phyloP scores from a whole-genome alignment of 1,284 basidiomycete genomes.

The Mycena citricolor region DNA sequence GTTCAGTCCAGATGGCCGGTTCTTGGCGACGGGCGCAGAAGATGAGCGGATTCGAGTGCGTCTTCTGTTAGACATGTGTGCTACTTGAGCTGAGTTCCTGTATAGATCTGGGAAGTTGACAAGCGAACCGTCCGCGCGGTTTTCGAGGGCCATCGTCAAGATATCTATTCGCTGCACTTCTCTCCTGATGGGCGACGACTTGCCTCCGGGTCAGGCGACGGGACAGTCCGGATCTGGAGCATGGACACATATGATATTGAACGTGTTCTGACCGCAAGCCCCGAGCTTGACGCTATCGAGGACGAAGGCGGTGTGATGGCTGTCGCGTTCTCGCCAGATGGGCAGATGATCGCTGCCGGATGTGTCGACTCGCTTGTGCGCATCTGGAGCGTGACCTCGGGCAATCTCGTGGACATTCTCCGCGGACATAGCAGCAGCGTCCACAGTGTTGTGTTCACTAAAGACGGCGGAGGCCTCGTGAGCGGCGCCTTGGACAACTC shows the following conservation, averaged over 20 bases:
- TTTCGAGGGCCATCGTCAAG: conserved; percentile 82
- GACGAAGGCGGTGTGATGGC: conserved; percentile 30
- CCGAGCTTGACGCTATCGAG: conserved; percentile 50
- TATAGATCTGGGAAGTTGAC: conserved; percentile 81
- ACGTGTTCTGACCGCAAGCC: conserved; percentile 46
- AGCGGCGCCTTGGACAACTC: conserved; percentile 75
- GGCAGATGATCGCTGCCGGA: conserved; percentile 18
- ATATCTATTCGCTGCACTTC: conserved; percentile 88
- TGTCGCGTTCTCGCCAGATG: conserved; percentile 21
- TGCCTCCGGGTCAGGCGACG: conserved; percentile 82
- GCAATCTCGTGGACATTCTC: conserved; percentile 52
- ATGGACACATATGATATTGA: conserved; percentile 53
- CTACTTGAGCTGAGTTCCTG: conserved; percentile 1
- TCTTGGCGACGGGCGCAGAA: conserved; percentile 81
- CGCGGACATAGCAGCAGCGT: conserved; percentile 76
- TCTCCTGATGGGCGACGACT: conserved; percentile 75
- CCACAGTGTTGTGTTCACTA: conserved; percentile 75
- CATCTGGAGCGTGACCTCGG: conserved; percentile 25
- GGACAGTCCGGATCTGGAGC: conserved; percentile 83
- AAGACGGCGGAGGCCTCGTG: conserved; percentile 68
- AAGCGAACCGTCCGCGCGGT: conserved; percentile 67
- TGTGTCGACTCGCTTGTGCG: conserved; percentile 22
- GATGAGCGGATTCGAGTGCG: conserved; percentile 79
- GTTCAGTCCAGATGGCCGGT: conserved; percentile 83
- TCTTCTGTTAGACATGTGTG: conserved; percentile 21